phyloP scores from a whole-genome alignment of 495 filamentous ascomycete species.

The Daldinia concentrica region DNA sequence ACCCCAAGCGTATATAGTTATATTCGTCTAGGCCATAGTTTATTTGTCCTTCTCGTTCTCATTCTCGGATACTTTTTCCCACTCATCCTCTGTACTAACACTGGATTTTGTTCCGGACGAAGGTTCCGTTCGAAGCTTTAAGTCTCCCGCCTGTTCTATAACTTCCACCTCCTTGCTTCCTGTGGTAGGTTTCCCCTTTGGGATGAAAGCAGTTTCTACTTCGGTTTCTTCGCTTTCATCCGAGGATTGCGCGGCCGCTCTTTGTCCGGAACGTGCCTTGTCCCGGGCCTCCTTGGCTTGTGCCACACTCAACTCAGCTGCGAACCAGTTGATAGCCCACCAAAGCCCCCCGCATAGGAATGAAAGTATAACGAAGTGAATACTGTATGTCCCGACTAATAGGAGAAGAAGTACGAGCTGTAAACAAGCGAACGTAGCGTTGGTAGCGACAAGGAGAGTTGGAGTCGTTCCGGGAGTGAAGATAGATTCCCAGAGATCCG shows the following conservation, averaged over 20 bases:
- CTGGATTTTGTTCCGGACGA: slow-evolving; percentile 52
- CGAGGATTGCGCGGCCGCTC: slow-evolving; percentile 42
- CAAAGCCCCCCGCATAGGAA: slow-evolving; percentile 82
- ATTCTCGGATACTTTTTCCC: slow-evolving; percentile 67
- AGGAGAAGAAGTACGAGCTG: slow-evolving; percentile 80
- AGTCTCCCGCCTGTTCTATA: slow-evolving; percentile 48
- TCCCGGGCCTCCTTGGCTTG: slow-evolving; percentile 71
- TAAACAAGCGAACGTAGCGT: slow-evolving; percentile 84
- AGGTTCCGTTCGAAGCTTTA: slow-evolving; percentile 52
- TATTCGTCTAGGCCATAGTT: slow-evolving; percentile 3
- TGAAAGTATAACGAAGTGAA: slow-evolving; percentile 87
- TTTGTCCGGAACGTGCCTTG: slow-evolving; percentile 57
- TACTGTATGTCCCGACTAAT: slow-evolving; percentile 81
- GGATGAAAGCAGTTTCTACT: slow-evolving; percentile 52
- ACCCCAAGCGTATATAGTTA: slow-evolving; percentile 8
- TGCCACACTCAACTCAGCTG: slow-evolving; percentile 74
- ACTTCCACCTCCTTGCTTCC: slow-evolving; percentile 53
- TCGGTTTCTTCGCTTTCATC: slow-evolving; percentile 64
- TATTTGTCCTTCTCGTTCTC: slow-evolving; percentile 64
- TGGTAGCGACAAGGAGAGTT: slow-evolving; percentile 88
- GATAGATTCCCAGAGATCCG: slow-evolving; percentile 87
- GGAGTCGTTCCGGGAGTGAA: slow-evolving; percentile 91
- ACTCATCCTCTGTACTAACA: slow-evolving; percentile 67
- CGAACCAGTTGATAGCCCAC: slow-evolving; percentile 97
- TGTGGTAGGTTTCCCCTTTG: slow-evolving; percentile 40